A percentile compares a stretch with the other conserved stretches of the same genome.
Conservation (phyloP, 768 basidiomycete species). For the Mycena pura region DNA sequence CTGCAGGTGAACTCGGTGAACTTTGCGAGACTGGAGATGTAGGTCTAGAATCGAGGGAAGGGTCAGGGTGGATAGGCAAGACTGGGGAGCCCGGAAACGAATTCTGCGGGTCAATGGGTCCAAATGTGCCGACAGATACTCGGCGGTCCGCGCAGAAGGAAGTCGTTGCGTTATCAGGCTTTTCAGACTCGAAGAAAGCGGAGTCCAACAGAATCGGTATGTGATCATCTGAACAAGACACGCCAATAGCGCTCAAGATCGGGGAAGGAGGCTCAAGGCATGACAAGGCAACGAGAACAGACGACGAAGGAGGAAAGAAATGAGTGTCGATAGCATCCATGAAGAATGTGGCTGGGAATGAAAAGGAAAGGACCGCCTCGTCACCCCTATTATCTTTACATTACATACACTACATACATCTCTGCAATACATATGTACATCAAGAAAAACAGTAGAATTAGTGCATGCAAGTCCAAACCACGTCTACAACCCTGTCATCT, state of each 20-base stretch:
- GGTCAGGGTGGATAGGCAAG: neutral
- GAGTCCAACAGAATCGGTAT: slow-evolving; percentile 59
- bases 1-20: neutral
- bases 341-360: no score
- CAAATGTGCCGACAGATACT: slow-evolving; percentile 36
- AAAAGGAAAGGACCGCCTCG: no score
- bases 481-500: slow-evolving; percentile 65
- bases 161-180: neutral
- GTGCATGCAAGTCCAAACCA: slow-evolving; percentile 13
- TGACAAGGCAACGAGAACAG: slow-evolving; percentile 46
- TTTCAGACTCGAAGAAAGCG: neutral
- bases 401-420: no score
- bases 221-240: slow-evolving; percentile 40
- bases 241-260: slow-evolving; percentile 45
- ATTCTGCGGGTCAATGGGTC: slow-evolving; percentile 26
- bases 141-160: slow-evolving; percentile 6
- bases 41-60: neutral
- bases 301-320: slow-evolving; percentile 45
- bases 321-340: slow-evolving; percentile 14
- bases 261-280: slow-evolving; percentile 54
- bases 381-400: no score
- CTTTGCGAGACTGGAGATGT: neutral
- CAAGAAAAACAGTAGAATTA: slow-evolving; percentile 15
- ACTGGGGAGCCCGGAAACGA: slow-evolving; percentile 12
- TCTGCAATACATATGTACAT: neutral